A percentile compares a stretch with the other conserved stretches of the same genome.
Conservation (phyloP, 805 yeast genomes). For the Brettanomyces naardenensis region DNA sequence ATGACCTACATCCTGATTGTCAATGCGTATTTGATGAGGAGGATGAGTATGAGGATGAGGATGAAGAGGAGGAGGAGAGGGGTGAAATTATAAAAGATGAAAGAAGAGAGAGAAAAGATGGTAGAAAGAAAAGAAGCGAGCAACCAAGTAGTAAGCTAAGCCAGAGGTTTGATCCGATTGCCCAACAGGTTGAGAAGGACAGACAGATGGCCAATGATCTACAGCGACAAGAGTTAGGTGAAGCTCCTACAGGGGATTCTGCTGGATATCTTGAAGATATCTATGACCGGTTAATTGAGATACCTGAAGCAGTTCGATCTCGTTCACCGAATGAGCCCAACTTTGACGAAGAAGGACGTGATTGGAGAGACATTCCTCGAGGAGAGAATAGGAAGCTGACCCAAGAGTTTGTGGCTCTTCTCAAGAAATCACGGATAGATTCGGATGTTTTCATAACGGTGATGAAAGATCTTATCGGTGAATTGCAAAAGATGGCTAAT, state of each 20-base stretch:
- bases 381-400: slow-evolving; percentile 40
- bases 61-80: slow-evolving; percentile 14
- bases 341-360: slow-evolving; percentile 48
- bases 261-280: neutral
- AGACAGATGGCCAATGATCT: neutral
- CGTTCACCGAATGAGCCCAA: neutral
- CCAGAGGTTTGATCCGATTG: too few relatives aligned
- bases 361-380: slow-evolving; percentile 68
- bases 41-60: slow-evolving; percentile 16
- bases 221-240: neutral
- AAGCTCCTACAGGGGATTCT: neutral
- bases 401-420: slow-evolving; percentile 16
- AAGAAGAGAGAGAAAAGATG: slow-evolving; percentile 6
- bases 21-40: slow-evolving; percentile 17
- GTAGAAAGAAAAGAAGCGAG: slow-evolving; percentile 7
- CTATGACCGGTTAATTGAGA: neutral
- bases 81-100: slow-evolving; percentile 11
- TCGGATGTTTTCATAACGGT: slow-evolving; percentile 18
- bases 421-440: slow-evolving; percentile 17
- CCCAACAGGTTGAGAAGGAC: too few relatives aligned
- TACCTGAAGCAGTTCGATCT: neutral
- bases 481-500: slow-evolving; percentile 21
- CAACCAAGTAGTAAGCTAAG: neutral
- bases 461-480: slow-evolving; percentile 18
- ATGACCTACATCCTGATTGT: slow-evolving; percentile 31